A percentile compares a stretch with the other conserved stretches of the same genome.
These are phyloP conservation scores for Amphicarpaea edgeworthii DNA, from an alignment of 306 rosid species.

Conservation along the genomic window DNA sequence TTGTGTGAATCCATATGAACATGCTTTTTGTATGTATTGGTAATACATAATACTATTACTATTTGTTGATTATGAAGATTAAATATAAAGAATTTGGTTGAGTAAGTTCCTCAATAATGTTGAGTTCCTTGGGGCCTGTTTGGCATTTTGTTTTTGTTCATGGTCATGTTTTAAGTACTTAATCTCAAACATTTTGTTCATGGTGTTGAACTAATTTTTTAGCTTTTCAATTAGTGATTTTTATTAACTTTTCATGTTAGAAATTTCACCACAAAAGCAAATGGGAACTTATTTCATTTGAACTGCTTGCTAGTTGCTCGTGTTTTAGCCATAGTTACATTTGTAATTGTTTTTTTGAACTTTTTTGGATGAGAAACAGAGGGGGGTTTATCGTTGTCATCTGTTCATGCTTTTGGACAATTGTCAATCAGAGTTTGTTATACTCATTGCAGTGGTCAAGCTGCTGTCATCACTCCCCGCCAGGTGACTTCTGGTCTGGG, in stretches of 20 bases:
- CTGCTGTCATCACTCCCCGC: constrained; percentile 99
- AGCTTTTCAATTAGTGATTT: neutral
- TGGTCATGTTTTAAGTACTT: constrained; percentile 1
- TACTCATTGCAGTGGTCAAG: constrained; percentile 89
- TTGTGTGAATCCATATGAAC: neutral
- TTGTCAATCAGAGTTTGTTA: constrained; percentile 45
- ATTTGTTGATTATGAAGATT: constrained; percentile 18
- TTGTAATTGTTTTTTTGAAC: neutral
- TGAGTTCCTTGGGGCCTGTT: neutral
- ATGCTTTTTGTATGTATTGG: constrained; percentile 28
- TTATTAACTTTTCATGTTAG: neutral
- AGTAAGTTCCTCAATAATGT: constrained; percentile 9
- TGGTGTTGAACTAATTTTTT: constrained; percentile 8
- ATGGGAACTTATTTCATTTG: constrained; percentile 5
- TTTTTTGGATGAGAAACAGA: neutral
- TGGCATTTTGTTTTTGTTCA: constrained; percentile 19
- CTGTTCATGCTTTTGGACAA: constrained; percentile 29
- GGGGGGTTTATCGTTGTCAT: constrained; percentile 19
- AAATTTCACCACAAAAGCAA: constrained; percentile 25
- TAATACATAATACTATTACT: too few species aligned
- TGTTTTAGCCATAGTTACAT: neutral
- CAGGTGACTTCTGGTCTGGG: constrained; percentile 92
- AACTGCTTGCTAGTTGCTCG: constrained; percentile 8
- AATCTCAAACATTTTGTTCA: neutral
- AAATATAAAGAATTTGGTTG: constrained; percentile 23